Percentiles rank a stretch among this genome's conserved stretches.
Evolutionary conservation across 768 basidiomycete species (phyloP).

Genomic region (Leccinum rimulosum): DNA sequence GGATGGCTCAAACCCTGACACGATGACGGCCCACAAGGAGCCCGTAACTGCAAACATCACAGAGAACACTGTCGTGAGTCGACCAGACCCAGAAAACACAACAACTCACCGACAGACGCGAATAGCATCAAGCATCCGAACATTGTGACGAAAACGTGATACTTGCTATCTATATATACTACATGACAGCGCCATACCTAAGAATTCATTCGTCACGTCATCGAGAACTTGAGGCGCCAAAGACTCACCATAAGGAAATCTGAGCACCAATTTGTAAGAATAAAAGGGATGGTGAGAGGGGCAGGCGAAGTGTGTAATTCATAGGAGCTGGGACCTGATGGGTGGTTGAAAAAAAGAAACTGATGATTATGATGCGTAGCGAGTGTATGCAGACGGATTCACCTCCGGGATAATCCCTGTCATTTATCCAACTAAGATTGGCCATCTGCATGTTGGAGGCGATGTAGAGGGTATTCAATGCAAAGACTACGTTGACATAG

Average conservation of each 20-base stretch:
- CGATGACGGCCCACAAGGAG: constrained; percentile 27
- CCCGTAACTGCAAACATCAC: constrained; percentile 24
- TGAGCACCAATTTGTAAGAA: constrained; percentile 30
- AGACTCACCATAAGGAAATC: constrained; percentile 29
- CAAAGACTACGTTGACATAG: constrained; percentile 31
- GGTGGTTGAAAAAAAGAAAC: too few species aligned
- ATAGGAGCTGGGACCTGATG: constrained; percentile 25
- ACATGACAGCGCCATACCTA: constrained; percentile 35
- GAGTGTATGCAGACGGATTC: not conserved
- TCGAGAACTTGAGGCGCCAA: not conserved
- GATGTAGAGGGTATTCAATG: constrained; percentile 28
- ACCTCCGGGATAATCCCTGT: constrained; percentile 34
- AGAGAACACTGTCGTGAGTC: not conserved
- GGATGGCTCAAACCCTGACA: constrained; percentile 24
- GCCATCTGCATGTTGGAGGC: constrained; percentile 22
- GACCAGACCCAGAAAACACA: not conserved
- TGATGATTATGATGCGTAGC: too few species aligned
- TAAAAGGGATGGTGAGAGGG: constrained; percentile 27
- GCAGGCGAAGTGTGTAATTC: constrained; percentile 22
- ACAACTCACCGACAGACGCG: constrained; percentile 22
- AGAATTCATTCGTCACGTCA: not conserved
- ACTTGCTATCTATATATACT: constrained; percentile 29
- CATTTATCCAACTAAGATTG: constrained; percentile 28
- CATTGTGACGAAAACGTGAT: constrained; percentile 12
- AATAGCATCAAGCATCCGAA: constrained; percentile 23